Base-by-base conservation (phyloP, 768 basidiomycete genomes). In the Kwoniella mangroviensis region DNA sequence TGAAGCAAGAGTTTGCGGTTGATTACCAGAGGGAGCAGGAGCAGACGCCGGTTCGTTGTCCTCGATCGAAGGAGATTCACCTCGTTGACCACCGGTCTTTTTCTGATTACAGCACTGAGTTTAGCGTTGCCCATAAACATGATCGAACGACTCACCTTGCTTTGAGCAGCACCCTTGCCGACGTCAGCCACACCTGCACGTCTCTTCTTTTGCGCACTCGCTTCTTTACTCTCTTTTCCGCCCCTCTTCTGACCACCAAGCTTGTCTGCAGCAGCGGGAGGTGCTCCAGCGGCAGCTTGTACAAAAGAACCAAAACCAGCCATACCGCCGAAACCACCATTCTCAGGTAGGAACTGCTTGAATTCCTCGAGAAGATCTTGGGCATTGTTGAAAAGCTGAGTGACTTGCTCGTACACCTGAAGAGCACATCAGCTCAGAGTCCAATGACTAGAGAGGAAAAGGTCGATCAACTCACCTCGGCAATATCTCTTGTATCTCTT, bases 401-500 rank as follows among this genome's bases (percentile, higher is more conserved):
- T 78, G 17, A 84, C 83, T 68, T 84, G 83, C 34, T 79, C 79
- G 63, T 82, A 84, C 12, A 84, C 83, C 82, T 83, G 55, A 15
- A 5, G 12, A 19, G 0, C 1, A n/a, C 13, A 34, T 22, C 63
- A 26, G 63, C 63, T 59, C 63, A 34, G 52, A 10, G 17, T 21
- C 5, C 45, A 21, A 41, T 21, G 15, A 34, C 4, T 28, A 13
- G 12, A 49, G 21, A 57, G 61, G n/a, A 1, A 26, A 7, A 17
- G 61, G 59, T 11, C 24, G 24, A 63, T 65, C 34, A 60, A 58
- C 88, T 88, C 66, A 87, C 85, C 68, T 88, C 86, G 55, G 86
- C 85, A 45, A 87, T 86, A 75, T 57, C 88, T 81, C 68, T 90
- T 87, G 76, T 81, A 73, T 95, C 85, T 63, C 84, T 82, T 73